Evolutionary conservation across 768 basidiomycete species (phyloP).

Genomic region (Tulasnella sp.): DNA sequence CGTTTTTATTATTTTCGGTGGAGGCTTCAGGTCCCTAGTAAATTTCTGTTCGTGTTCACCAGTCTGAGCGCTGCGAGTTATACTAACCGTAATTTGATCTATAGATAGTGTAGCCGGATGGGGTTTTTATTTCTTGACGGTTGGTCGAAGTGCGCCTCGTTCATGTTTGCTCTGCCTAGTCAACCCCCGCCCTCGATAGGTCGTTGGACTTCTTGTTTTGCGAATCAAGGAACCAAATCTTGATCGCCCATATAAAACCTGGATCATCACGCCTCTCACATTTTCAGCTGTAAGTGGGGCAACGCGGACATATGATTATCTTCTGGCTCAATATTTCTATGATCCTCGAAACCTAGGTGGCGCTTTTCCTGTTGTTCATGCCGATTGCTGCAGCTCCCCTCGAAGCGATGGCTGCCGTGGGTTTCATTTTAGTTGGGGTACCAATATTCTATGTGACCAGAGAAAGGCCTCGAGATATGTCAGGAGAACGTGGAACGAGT

Average conservation of each 20-base stretch:
- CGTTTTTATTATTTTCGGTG: constrained; percentile 76
- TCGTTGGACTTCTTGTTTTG: constrained; percentile 81
- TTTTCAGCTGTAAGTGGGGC: constrained; percentile 71
- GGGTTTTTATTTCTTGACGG: constrained; percentile 85
- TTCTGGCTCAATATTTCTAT: not conserved
- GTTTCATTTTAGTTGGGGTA: constrained; percentile 71
- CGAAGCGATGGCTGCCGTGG: constrained; percentile 81
- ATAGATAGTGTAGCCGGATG: constrained; percentile 70
- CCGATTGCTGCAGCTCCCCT: constrained; percentile 89
- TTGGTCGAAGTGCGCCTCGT: constrained; percentile 37
- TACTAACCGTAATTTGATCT: not conserved
- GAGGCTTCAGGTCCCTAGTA: constrained; percentile 81
- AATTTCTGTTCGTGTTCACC: constrained; percentile 57
- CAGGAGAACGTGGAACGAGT: constrained; percentile 9
- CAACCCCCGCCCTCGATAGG: constrained; percentile 43
- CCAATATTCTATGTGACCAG: constrained; percentile 79
- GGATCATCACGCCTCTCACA: constrained; percentile 81
- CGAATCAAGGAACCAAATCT: constrained; percentile 87
- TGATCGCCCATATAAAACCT: constrained; percentile 88
- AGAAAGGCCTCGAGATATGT: constrained; percentile 16
- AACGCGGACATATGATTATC: constrained; percentile 22
- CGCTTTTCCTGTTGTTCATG: constrained; percentile 88
- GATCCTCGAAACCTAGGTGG: constrained; percentile 50
- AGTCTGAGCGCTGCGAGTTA: not conserved
- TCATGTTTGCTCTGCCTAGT: not conserved